Evolutionary conservation across 345 rosid genomes (phyloP).

Genomic region (Rhizophora mangle): DNA sequence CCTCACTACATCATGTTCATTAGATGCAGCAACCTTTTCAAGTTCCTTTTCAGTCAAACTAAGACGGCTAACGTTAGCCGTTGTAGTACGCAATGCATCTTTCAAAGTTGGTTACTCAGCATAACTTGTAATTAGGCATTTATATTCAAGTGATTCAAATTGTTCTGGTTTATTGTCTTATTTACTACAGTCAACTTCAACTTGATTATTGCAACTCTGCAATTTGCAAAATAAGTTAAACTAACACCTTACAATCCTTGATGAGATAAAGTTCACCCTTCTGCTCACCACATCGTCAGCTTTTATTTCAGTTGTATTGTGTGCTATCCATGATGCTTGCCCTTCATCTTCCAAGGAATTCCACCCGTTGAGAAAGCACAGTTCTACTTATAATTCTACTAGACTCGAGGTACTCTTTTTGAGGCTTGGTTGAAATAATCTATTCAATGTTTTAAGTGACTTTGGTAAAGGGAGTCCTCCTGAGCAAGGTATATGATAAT

Average conservation of each 20-base stretch:
- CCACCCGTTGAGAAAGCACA: slow-evolving; percentile 24
- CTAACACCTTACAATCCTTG: background rate
- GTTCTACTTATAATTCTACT: slow-evolving; percentile 34
- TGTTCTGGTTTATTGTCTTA: slow-evolving; percentile 4
- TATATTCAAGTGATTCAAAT: slow-evolving; percentile 30
- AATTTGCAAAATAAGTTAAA: slow-evolving; percentile 4
- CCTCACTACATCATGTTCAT: slow-evolving; percentile 59
- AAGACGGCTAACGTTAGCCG: slow-evolving; percentile 46
- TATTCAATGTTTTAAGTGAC: slow-evolving; percentile 53
- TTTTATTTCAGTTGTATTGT: slow-evolving; percentile 4
- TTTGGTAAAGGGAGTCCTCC: slow-evolving; percentile 76
- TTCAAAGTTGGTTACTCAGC: slow-evolving; percentile 51
- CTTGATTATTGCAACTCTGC: slow-evolving; percentile 32
- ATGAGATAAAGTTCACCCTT: background rate
- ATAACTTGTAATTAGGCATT: slow-evolving; percentile 47
- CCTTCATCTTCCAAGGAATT: slow-evolving; percentile 42
- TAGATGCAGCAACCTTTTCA: slow-evolving; percentile 45
- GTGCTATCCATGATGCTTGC: slow-evolving; percentile 17
- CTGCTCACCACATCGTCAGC: slow-evolving; percentile 23
- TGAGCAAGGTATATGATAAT: slow-evolving; percentile 61
- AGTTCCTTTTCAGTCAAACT: slow-evolving; percentile 64
- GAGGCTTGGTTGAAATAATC: slow-evolving; percentile 94
- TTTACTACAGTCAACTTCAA: slow-evolving; percentile 11
- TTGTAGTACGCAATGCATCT: slow-evolving; percentile 33
- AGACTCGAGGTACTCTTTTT: slow-evolving; percentile 71